phyloP scores from a whole-genome alignment of 2,329 filamentous ascomycete species.

The Pseudogymnoascus sp. region DNA sequence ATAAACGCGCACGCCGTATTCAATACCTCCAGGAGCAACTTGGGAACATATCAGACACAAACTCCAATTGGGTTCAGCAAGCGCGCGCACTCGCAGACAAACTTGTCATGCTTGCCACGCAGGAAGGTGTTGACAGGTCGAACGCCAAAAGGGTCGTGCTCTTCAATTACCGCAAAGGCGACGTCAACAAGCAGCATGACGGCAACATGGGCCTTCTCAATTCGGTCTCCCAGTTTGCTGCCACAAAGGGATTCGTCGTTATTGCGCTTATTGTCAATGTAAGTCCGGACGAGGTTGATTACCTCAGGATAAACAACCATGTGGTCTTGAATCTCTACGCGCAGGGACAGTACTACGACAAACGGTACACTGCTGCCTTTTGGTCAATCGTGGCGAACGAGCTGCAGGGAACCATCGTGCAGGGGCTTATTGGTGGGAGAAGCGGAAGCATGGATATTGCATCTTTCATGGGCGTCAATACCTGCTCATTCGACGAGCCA shows the following conservation, averaged over 20 bases:
- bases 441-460: conserved; percentile 8
- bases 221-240: neutral
- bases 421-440: conserved; percentile 1
- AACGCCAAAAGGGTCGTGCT: neutral
- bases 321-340: neutral
- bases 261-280: neutral
- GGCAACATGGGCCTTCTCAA: neutral
- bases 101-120: neutral
- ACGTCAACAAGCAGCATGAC: conserved; percentile 5
- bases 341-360: neutral
- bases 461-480: conserved; percentile 4
- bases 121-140: neutral
- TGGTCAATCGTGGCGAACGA: conserved; percentile 1
- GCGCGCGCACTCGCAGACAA: neutral
- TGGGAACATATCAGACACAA: neutral
- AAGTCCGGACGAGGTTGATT: neutral
- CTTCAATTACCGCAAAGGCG: conserved; percentile 7
- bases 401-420: neutral
- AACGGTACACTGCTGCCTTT: conserved; percentile 1
- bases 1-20: neutral
- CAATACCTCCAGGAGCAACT: neutral
- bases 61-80: neutral
- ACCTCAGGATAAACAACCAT: neutral
- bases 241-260: neutral
- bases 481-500: neutral